These are phyloP conservation scores for Penicillium goetzii DNA, from an alignment of 495 filamentous ascomycete species.

Conservation along the genomic window DNA sequence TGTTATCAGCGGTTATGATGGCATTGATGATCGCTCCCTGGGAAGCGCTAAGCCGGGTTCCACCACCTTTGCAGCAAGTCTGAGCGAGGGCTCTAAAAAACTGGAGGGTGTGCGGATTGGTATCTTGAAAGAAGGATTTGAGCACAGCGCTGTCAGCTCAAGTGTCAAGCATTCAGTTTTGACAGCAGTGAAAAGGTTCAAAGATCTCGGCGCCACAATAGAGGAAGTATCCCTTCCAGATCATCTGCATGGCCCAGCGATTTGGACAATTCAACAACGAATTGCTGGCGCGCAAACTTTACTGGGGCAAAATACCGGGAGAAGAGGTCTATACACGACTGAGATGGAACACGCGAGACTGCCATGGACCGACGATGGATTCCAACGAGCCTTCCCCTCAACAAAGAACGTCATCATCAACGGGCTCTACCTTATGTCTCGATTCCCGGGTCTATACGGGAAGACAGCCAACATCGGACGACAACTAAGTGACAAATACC, in stretches of 20 bases:
- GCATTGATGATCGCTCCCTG: constrained; percentile 58
- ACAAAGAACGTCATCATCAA: constrained; percentile 50
- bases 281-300: constrained; percentile 47
- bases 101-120: constrained; percentile 58
- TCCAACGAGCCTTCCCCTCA: constrained; percentile 40
- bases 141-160: constrained; percentile 45
- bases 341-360: constrained; percentile 41
- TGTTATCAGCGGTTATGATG: constrained; percentile 58
- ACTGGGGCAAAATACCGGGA: constrained; percentile 43
- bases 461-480: constrained; percentile 49
- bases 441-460: constrained; percentile 45
- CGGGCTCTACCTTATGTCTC: constrained; percentile 43
- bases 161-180: constrained; percentile 46
- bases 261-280: constrained; percentile 56
- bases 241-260: constrained; percentile 49
- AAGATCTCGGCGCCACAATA: constrained; percentile 54
- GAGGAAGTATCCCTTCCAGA: constrained; percentile 56
- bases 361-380: constrained; percentile 39
- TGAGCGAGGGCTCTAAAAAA: constrained; percentile 27
- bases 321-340: constrained; percentile 43
- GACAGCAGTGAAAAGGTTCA: constrained; percentile 49
- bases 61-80: constrained; percentile 42
- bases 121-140: constrained; percentile 54
- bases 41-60: constrained; percentile 49
- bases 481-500: constrained; percentile 48